A percentile compares a stretch with the other conserved stretches of the same genome.
These are phyloP conservation scores for Emergomyces orientalis DNA, from an alignment of 2,329 filamentous ascomycete genomes.

Conservation along the genomic window DNA sequence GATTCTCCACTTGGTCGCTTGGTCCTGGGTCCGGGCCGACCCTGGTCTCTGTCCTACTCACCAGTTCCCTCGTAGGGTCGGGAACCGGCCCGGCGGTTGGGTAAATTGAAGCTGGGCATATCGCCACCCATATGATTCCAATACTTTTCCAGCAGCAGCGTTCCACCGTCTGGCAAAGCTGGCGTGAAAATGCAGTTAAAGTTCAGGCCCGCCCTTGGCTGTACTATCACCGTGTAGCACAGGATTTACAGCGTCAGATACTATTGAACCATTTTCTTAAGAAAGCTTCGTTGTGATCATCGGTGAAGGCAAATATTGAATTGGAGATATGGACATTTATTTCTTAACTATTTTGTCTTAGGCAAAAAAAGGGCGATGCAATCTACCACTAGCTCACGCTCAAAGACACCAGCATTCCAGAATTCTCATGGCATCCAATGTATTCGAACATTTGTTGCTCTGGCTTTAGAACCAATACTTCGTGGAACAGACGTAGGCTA, in stretches of 20 bases:
- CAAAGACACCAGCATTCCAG: constrained; percentile 24
- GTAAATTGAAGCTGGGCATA: no score
- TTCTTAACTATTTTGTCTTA: neutral
- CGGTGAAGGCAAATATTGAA: neutral
- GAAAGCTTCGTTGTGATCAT: neutral
- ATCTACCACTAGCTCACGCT: neutral
- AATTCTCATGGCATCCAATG: constrained; percentile 31
- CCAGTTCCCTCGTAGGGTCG: no score
- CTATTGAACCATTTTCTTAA: neutral
- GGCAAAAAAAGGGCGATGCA: neutral
- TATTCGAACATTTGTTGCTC: constrained; percentile 39
- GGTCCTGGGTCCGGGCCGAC: no score
- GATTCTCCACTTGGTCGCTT: no score
- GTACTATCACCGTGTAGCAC: neutral
- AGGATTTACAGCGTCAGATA: neutral
- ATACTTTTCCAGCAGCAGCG: no score
- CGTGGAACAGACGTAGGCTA: constrained; percentile 34
- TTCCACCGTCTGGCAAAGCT: no score
- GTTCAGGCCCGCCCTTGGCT: no score
- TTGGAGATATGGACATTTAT: neutral
- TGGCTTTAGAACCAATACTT: constrained; percentile 32
- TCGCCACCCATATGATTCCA: no score
- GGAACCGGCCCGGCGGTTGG: no score
- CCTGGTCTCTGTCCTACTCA: no score
- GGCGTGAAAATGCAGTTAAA: no score